phyloP scores from a whole-genome alignment of 1,284 basidiomycete genomes.

The Fomitopsis pinicola region DNA sequence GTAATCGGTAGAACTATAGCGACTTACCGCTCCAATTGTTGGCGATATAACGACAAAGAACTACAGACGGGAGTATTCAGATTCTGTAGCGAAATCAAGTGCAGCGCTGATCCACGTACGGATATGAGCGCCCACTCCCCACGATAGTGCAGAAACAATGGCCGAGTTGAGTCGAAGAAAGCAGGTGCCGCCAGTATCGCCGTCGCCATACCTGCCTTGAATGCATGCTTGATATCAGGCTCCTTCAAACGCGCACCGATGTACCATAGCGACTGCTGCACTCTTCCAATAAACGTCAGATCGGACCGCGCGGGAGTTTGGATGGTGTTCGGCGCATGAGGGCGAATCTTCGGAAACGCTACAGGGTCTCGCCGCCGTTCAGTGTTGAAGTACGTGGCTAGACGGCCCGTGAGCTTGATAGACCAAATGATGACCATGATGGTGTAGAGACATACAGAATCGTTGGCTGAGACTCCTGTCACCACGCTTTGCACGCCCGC shows the following conservation, averaged over 20 bases:
- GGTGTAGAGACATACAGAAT: conserved; percentile 18
- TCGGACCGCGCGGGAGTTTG: conserved; percentile 67
- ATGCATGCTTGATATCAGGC: conserved; percentile 81
- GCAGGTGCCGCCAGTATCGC: conserved; percentile 83
- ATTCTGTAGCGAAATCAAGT: conserved; percentile 1
- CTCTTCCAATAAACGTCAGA: conserved; percentile 52
- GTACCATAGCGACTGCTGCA: conserved; percentile 75
- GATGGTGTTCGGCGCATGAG: conserved; percentile 81
- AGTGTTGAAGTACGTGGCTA: conserved; percentile 62
- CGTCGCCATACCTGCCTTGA: conserved; percentile 83
- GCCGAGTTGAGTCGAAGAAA: conserved; percentile 77
- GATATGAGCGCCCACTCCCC: conserved; percentile 97
- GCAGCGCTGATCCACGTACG: conserved; percentile 37
- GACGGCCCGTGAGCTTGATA: neutral
- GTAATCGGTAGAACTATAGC: neutral
- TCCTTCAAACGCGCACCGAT: conserved; percentile 68
- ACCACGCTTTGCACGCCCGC: conserved; percentile 1
- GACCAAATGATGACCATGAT: neutral
- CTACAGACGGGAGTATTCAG: conserved; percentile 29
- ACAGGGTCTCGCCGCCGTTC: conserved; percentile 55
- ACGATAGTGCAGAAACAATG: conserved; percentile 75
- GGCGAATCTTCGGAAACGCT: conserved; percentile 78
- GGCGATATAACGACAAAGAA: conserved; percentile 89
- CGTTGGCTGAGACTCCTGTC: conserved; percentile 17
- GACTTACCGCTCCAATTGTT: conserved; percentile 76